phyloP scores from a whole-genome alignment of 129 eudicot genomes.

The Flaveria linearis region DNA sequence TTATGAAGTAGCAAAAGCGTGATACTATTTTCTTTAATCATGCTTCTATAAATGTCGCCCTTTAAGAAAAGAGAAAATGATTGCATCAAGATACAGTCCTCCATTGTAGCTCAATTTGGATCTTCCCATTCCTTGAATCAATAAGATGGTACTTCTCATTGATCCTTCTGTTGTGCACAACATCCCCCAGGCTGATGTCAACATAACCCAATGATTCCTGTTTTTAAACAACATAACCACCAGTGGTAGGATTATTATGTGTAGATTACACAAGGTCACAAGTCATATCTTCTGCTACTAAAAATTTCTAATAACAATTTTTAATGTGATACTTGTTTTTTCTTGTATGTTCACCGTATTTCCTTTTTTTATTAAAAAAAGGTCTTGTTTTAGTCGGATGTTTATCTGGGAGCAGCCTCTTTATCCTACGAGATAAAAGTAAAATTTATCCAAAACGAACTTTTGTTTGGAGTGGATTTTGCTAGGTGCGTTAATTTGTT shows the following conservation, averaged over 20 bases:
- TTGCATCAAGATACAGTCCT: constrained; percentile 54
- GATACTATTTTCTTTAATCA: constrained; percentile 14
- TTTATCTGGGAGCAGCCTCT: too few species aligned
- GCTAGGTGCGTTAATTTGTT: too few species aligned
- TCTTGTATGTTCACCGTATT: too few species aligned
- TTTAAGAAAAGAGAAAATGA: not conserved
- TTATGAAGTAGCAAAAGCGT: constrained; percentile 6
- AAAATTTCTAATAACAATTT: too few species aligned
- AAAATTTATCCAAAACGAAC: too few species aligned
- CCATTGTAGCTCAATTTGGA: constrained; percentile 92
- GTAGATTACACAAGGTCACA: too few species aligned
- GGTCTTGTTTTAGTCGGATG: too few species aligned
- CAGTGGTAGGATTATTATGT: not conserved
- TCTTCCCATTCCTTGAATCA: constrained; percentile 82
- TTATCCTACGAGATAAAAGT: too few species aligned
- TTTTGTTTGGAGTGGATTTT: too few species aligned
- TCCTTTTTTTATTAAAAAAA: too few species aligned
- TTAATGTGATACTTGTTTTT: too few species aligned
- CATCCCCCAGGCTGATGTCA: constrained; percentile 75
- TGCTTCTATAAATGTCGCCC: constrained; percentile 25
- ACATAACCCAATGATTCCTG: constrained; percentile 88
- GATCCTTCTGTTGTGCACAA: constrained; percentile 76
- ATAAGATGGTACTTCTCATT: constrained; percentile 86
- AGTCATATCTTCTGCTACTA: too few species aligned
- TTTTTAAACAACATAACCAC: constrained; percentile 19